A percentile compares a stretch with the other conserved stretches of the same genome.
Conservation (phyloP, 768 basidiomycete species). For the Termitomyces sp. region DNA sequence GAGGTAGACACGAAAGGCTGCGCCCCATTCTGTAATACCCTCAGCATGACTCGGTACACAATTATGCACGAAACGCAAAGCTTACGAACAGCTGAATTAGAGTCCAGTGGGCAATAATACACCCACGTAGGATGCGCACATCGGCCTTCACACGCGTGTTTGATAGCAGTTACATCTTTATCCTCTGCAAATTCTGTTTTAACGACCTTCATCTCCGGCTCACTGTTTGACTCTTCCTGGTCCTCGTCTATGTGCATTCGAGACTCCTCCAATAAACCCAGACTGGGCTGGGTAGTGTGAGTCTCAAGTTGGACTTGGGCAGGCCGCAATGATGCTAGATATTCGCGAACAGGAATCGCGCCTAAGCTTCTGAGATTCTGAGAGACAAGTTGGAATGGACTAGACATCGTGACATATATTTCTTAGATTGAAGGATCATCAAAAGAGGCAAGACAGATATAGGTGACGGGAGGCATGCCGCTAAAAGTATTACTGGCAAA, state of each 20-base stretch:
- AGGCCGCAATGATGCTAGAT: background rate
- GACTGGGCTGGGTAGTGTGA: background rate
- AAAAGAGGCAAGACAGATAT: too few relatives aligned
- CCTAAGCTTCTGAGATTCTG: background rate
- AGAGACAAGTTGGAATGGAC: background rate
- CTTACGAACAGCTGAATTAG: background rate
- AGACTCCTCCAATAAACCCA: background rate
- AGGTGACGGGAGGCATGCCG: too few relatives aligned
- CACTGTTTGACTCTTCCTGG: background rate
- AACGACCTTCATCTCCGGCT: background rate
- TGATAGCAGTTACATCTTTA: background rate
- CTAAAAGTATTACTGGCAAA: too few relatives aligned
- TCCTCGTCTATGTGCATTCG: background rate
- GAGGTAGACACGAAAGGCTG: background rate
- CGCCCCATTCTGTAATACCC: background rate
- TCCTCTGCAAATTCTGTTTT: background rate
- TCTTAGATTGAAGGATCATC: too few relatives aligned
- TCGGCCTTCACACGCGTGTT: background rate
- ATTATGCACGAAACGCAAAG: background rate
- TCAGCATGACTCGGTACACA: background rate
- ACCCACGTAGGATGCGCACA: background rate
- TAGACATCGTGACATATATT: background rate
- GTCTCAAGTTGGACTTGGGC: background rate
- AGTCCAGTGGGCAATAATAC: background rate
- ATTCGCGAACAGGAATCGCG: background rate